These are phyloP conservation scores for Penicillium sp. DNA, from an alignment of 2,329 filamentous ascomycete species.

Conservation along the genomic window DNA sequence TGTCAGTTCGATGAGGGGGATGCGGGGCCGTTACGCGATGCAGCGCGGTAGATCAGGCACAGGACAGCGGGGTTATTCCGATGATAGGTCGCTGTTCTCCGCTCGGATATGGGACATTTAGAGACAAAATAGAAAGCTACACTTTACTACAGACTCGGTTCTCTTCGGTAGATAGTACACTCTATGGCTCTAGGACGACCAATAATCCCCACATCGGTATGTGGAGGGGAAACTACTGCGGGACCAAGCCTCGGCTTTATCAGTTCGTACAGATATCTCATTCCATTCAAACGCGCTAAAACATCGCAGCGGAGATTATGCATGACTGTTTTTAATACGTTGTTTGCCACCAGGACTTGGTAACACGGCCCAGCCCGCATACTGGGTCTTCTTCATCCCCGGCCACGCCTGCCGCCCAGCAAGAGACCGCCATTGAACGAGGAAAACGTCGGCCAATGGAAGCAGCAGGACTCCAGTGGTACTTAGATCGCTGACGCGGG, in stretches of 20 bases:
- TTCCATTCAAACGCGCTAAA: background rate
- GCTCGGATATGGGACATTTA: background rate
- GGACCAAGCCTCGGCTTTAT: background rate
- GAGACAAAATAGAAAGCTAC: background rate
- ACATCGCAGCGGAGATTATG: background rate
- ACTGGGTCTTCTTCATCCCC: constrained; percentile 40
- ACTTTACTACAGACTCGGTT: background rate
- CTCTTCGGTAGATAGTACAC: background rate
- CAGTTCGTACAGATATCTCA: background rate
- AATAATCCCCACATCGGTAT: constrained; percentile 9
- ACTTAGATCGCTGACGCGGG: constrained; percentile 77
- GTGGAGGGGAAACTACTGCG: constrained; percentile 6
- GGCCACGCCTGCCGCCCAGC: constrained; percentile 46
- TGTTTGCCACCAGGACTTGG: constrained; percentile 14
- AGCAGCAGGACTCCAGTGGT: constrained; percentile 77
- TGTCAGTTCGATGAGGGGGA: constrained; percentile 1
- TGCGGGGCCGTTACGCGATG: constrained; percentile 8
- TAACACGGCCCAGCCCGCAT: constrained; percentile 39
- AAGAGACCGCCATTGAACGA: constrained; percentile 76
- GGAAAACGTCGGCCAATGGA: constrained; percentile 69
- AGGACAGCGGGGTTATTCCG: constrained; percentile 5
- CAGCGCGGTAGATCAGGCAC: background rate
- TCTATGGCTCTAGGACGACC: background rate
- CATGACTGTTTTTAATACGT: background rate
- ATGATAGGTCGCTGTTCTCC: background rate